A percentile compares a stretch with the other conserved stretches of the same genome.
These are phyloP conservation scores for Naganishia sp. DNA, from an alignment of 1,284 basidiomycete species.

Conservation along the genomic window DNA sequence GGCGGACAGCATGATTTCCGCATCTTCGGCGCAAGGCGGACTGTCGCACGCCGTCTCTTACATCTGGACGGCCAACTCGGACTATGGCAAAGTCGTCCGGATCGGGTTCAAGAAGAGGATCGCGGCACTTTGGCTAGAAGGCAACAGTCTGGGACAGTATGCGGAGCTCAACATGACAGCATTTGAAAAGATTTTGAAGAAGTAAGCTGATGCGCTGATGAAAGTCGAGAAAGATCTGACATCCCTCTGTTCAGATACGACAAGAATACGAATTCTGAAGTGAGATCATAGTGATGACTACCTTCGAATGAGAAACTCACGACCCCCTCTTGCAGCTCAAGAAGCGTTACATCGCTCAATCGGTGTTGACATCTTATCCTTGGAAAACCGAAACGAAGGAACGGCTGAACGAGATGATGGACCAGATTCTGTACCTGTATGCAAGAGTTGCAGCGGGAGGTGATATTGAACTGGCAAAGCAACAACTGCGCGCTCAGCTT, in stretches of 20 bases:
- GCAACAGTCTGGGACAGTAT: slow-evolving; percentile 86
- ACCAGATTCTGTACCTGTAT: slow-evolving; percentile 72
- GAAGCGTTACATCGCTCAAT: slow-evolving; percentile 73
- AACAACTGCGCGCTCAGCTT: slow-evolving; percentile 83
- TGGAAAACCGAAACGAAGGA: slow-evolving; percentile 69
- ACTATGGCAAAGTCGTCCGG: slow-evolving; percentile 85
- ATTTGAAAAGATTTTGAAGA: slow-evolving; percentile 95
- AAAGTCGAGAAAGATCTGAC: slow-evolving; percentile 4
- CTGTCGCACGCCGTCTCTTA: slow-evolving; percentile 39
- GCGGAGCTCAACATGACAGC: slow-evolving; percentile 92
- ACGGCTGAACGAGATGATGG: slow-evolving; percentile 65
- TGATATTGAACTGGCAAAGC: slow-evolving; percentile 69
- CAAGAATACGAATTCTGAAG: slow-evolving; percentile 84
- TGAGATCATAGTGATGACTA: slow-evolving; percentile 41
- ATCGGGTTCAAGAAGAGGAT: slow-evolving; percentile 90
- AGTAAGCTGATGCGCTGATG: slow-evolving; percentile 59
- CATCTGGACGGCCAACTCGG: slow-evolving; percentile 77
- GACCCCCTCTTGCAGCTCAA: slow-evolving; percentile 62
- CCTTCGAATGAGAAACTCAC: slow-evolving; percentile 13
- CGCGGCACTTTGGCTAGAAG: slow-evolving; percentile 78
- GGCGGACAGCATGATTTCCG: slow-evolving; percentile 30
- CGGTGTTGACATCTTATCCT: slow-evolving; percentile 69
- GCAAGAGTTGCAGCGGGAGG: slow-evolving; percentile 81
- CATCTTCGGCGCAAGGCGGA: slow-evolving; percentile 21
- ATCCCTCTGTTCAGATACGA: slow-evolving; percentile 68